Evolutionary conservation across 2,329 filamentous ascomycete genomes (phyloP).

Genomic region (Geosmithia flava): DNA sequence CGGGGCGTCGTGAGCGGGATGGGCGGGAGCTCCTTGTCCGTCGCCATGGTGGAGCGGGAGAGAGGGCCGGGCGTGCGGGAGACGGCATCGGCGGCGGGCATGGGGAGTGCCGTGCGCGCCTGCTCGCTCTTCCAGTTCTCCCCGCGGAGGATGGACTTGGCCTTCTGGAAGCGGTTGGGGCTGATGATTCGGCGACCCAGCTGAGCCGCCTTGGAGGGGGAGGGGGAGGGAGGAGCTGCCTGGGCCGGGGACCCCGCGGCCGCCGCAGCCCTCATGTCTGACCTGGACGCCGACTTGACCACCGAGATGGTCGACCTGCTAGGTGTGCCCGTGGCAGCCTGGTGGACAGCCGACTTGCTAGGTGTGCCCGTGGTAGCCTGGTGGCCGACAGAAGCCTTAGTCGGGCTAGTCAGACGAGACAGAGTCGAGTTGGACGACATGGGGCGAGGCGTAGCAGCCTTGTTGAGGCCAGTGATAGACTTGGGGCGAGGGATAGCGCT

Average conservation of each 20-base stretch:
- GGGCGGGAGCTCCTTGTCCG: slow-evolving; percentile 37
- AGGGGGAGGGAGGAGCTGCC: slow-evolving; percentile 1
- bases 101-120: slow-evolving; percentile 34
- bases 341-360: slow-evolving; percentile 42
- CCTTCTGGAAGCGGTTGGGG: slow-evolving; percentile 38
- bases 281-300: slow-evolving; percentile 24
- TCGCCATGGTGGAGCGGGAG: neutral
- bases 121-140: slow-evolving; percentile 22
- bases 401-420: slow-evolving; percentile 60
- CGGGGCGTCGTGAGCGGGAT: slow-evolving; percentile 53
- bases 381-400: slow-evolving; percentile 60
- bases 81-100: slow-evolving; percentile 16
- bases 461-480: slow-evolving; percentile 8
- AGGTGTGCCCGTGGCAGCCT: slow-evolving; percentile 4
- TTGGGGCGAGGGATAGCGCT: slow-evolving; percentile 37
- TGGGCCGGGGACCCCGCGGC: too few relatives aligned
- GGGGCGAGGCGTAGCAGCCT: slow-evolving; percentile 18
- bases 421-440: slow-evolving; percentile 25
- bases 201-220: slow-evolving; percentile 17
- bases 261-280: slow-evolving; percentile 7
- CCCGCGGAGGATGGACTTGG: slow-evolving; percentile 45
- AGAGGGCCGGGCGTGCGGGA: slow-evolving; percentile 34
- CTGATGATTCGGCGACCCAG: slow-evolving; percentile 27
- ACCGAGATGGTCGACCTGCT: slow-evolving; percentile 15
- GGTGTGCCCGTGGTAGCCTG: slow-evolving; percentile 4